These are phyloP conservation scores for Arachis hypogaea DNA, from an alignment of 306 rosid genomes.

Conservation along the genomic window DNA sequence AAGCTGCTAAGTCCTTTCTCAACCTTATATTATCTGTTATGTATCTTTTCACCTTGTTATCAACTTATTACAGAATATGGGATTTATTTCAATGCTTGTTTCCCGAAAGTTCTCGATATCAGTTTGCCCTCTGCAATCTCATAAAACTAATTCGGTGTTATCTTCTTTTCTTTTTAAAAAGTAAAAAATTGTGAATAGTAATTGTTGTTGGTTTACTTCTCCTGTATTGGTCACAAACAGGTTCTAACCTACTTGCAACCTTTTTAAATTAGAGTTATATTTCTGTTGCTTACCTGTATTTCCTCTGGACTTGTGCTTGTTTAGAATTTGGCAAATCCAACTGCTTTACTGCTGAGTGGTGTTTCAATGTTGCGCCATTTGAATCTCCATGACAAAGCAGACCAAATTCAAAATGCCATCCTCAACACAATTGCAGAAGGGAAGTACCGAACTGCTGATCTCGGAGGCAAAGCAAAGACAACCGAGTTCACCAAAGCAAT, in stretches of 20 bases:
- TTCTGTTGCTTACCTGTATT: slow-evolving; percentile 37
- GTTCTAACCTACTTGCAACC: neutral
- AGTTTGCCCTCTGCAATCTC: no score
- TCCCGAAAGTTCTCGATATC: slow-evolving; percentile 30
- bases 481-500: no score
- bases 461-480: slow-evolving; percentile 58
- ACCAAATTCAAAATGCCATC: slow-evolving; percentile 77
- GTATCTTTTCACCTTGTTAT: neutral
- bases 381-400: slow-evolving; percentile 46
- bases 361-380: no score
- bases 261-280: neutral
- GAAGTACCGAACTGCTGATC: slow-evolving; percentile 91
- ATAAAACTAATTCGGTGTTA: neutral
- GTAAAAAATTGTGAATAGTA: no score
- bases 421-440: slow-evolving; percentile 89
- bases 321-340: slow-evolving; percentile 40
- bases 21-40: slow-evolving; percentile 16
- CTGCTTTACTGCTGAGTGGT: no score
- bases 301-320: slow-evolving; percentile 43
- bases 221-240: neutral
- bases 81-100: slow-evolving; percentile 28
- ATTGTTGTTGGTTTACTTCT: neutral
- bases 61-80: neutral
- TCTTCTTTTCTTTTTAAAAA: no score
- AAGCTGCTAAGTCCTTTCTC: slow-evolving; percentile 30